Conservation (phyloP, 495 filamentous ascomycete genomes). For the Lindgomyces ingoldianus region DNA sequence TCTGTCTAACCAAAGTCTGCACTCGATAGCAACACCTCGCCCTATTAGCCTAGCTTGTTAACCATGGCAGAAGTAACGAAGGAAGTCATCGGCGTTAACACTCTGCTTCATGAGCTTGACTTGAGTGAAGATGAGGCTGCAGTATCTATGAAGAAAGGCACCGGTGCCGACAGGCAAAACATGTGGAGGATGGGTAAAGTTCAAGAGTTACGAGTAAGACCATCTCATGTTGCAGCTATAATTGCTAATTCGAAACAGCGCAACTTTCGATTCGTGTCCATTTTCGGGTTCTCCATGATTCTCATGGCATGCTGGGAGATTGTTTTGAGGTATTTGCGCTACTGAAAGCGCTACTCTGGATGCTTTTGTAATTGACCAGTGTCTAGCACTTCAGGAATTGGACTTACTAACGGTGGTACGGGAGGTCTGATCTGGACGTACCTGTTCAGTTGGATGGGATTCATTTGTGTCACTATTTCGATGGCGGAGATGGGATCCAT, state of each 20-base stretch:
- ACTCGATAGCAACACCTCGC: too few relatives aligned
- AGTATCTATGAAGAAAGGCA: slow-evolving; percentile 27
- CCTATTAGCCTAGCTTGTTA: too few relatives aligned
- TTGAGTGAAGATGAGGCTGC: slow-evolving; percentile 9
- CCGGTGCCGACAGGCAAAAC: slow-evolving; percentile 18
- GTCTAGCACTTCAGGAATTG: slow-evolving; percentile 14
- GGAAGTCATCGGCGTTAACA: not conserved
- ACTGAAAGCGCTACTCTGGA: not conserved
- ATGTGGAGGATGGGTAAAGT: slow-evolving; percentile 37
- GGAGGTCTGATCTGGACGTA: slow-evolving; percentile 35
- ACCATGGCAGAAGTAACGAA: not conserved
- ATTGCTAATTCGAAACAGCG: slow-evolving; percentile 12
- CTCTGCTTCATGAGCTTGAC: slow-evolving; percentile 12
- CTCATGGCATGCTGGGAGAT: slow-evolving; percentile 32
- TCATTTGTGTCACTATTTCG: slow-evolving; percentile 13
- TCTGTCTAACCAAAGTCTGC: too few relatives aligned
- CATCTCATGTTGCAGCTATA: not conserved
- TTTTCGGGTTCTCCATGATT: slow-evolving; percentile 38
- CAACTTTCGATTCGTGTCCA: slow-evolving; percentile 38
- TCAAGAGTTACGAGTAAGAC: slow-evolving; percentile 30
- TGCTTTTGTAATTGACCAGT: not conserved
- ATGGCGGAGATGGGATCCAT: slow-evolving; percentile 40
- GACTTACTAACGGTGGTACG: slow-evolving; percentile 42
- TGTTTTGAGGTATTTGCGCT: slow-evolving; percentile 14
- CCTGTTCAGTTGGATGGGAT: slow-evolving; percentile 15